Evolutionary conservation across 2,329 filamentous ascomycete genomes (phyloP).

Genomic region (Fusarium scirpi): DNA sequence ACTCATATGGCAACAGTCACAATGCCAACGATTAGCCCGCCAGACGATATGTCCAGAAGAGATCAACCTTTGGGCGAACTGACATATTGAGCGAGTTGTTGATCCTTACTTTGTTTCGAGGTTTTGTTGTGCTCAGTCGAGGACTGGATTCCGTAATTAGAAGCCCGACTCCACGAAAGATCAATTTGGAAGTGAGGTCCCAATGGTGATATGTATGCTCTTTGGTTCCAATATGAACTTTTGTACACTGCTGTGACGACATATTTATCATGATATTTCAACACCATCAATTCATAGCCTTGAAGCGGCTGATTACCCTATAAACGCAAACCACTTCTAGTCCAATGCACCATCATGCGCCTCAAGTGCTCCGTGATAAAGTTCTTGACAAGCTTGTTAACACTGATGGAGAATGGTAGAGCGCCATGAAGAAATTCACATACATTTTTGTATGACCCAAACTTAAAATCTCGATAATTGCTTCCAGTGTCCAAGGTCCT

Average conservation of each 20-base stretch:
- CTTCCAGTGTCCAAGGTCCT: conserved; percentile 26
- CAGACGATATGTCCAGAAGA: neutral
- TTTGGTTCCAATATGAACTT: neutral
- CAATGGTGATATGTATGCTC: neutral
- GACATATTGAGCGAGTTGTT: neutral
- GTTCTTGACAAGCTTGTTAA: conserved; percentile 44
- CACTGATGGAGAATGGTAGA: conserved; percentile 41
- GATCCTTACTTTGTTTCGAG: neutral
- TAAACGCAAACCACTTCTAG: conserved; percentile 26
- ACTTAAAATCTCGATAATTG: conserved; percentile 40
- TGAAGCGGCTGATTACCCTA: conserved; percentile 19
- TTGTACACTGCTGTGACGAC: neutral
- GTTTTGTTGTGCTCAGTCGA: neutral
- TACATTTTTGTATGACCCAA: conserved; percentile 49
- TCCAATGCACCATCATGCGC: conserved; percentile 33
- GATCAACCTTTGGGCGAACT: neutral
- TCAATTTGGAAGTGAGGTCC: neutral
- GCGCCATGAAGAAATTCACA: conserved; percentile 46
- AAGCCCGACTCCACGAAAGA: neutral
- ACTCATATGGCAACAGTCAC: neutral
- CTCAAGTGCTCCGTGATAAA: conserved; percentile 34
- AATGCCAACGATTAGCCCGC: neutral
- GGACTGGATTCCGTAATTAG: neutral
- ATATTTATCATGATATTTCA: conserved; percentile 5
- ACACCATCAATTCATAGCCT: conserved; percentile 30